Conservation (phyloP, 495 filamentous ascomycete genomes). For the Aspergillus bridgeri region DNA sequence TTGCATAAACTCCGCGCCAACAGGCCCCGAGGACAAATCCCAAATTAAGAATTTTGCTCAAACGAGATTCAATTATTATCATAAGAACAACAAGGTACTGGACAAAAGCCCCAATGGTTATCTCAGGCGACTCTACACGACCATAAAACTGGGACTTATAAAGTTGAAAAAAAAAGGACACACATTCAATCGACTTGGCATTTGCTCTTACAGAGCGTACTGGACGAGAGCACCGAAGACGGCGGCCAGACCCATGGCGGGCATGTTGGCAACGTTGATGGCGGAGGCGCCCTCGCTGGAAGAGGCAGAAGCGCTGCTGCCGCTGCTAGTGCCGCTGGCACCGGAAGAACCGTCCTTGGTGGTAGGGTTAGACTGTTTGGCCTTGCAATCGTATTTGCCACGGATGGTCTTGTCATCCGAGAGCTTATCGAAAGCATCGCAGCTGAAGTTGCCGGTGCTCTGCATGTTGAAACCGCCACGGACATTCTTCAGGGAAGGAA, state of each 20-base stretch:
- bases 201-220: slow-evolving; percentile 40
- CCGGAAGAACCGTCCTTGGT: slow-evolving; percentile 46
- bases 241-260: slow-evolving; percentile 42
- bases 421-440: slow-evolving; percentile 44
- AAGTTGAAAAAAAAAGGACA: slow-evolving; percentile 30
- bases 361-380: slow-evolving; percentile 36
- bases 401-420: slow-evolving; percentile 50
- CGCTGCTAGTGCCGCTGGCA: slow-evolving; percentile 22
- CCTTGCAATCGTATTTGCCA: slow-evolving; percentile 59
- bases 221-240: slow-evolving; percentile 44
- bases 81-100: slow-evolving; percentile 41
- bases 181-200: slow-evolving; percentile 15
- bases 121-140: slow-evolving; percentile 35
- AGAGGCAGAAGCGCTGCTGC: slow-evolving; percentile 29
- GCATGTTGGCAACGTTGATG: slow-evolving; percentile 37
- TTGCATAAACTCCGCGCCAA: slow-evolving; percentile 3
- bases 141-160: slow-evolving; percentile 16
- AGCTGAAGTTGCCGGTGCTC: slow-evolving; percentile 63
- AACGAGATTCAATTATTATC: slow-evolving; percentile 48
- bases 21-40: slow-evolving; percentile 20
- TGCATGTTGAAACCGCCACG: slow-evolving; percentile 84
- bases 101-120: slow-evolving; percentile 38
- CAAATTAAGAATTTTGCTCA: slow-evolving; percentile 36
- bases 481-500: slow-evolving; percentile 70
- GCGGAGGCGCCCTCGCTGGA: slow-evolving; percentile 37